A percentile compares a stretch with the other conserved stretches of the same genome.
phyloP scores from a whole-genome alignment of 108 stramenopile genomes.

The Mayamaea pseudoterrestris region DNA sequence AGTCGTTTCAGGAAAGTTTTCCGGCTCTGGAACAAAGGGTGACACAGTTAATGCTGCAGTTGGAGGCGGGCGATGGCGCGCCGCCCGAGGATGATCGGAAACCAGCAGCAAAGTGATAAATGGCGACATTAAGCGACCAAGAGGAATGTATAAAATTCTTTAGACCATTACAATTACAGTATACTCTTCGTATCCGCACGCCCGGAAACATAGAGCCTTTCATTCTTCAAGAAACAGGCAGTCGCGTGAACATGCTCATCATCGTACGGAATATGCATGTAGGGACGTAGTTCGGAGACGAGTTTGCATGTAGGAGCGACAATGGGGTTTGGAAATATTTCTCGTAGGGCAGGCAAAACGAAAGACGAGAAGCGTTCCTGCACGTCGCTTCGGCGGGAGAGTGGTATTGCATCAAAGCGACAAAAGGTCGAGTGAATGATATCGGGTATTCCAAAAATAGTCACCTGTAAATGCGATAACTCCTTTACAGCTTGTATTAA shows the following conservation, averaged over 20 bases:
- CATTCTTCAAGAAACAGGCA: no score
- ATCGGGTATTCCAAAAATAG: slow-evolving; percentile 18
- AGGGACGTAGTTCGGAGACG: slow-evolving; percentile 27
- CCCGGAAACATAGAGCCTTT: no score
- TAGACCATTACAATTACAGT: no score
- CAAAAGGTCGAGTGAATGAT: slow-evolving; percentile 41
- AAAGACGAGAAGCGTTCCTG: slow-evolving; percentile 19
- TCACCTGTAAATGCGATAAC: not conserved
- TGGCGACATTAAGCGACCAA: no score
- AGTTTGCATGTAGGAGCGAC: not conserved
- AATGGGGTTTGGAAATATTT: slow-evolving; percentile 8
- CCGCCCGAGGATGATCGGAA: no score
- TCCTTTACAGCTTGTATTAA: slow-evolving; percentile 3
- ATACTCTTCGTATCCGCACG: no score
- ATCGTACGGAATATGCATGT: slow-evolving; percentile 37
- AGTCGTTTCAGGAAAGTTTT: slow-evolving; percentile 26
- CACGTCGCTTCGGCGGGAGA: slow-evolving; percentile 10
- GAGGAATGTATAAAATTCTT: no score
- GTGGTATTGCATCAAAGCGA: slow-evolving; percentile 21
- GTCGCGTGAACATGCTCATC: slow-evolving; percentile 23
- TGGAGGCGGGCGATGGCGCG: slow-evolving; percentile 9
- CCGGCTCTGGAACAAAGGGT: slow-evolving; percentile 60
- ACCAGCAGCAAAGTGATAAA: no score
- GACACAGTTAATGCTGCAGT: slow-evolving; percentile 46
- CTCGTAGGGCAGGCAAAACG: slow-evolving; percentile 5